Percentiles rank a stretch among this genome's conserved stretches.
phyloP scores from a whole-genome alignment of 2,329 filamentous ascomycete genomes.

The Conoideocrella luteorostrata region DNA sequence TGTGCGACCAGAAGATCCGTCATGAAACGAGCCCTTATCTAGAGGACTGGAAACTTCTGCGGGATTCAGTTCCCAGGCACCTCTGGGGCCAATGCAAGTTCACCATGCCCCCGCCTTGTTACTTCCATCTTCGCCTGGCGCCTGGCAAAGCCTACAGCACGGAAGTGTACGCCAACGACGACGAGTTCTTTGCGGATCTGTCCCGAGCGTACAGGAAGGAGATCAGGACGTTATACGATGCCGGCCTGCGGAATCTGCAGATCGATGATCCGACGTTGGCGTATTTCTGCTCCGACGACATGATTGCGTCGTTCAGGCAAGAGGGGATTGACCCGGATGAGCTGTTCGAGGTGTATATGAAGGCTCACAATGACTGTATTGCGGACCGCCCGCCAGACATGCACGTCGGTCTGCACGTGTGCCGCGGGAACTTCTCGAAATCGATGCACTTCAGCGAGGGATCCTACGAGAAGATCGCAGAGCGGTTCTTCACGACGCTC shows the following conservation, averaged over 20 bases:
- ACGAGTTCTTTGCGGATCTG: slow-evolving; percentile 52
- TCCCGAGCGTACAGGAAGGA: slow-evolving; percentile 49
- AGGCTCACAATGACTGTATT: slow-evolving; percentile 67
- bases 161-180: slow-evolving; percentile 44
- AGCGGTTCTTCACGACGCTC: slow-evolving; percentile 52
- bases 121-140: slow-evolving; percentile 54
- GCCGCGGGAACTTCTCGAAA: slow-evolving; percentile 52
- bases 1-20: slow-evolving; percentile 37
- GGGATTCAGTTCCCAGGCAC: slow-evolving; percentile 43
- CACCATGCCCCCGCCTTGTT: slow-evolving; percentile 60
- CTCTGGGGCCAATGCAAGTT: slow-evolving; percentile 61
- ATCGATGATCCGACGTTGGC: slow-evolving; percentile 58
- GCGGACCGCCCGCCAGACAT: slow-evolving; percentile 55
- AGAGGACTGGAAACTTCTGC: slow-evolving; percentile 35
- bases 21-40: slow-evolving; percentile 35
- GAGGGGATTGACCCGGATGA: slow-evolving; percentile 56
- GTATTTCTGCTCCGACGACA: slow-evolving; percentile 63
- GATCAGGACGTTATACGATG: slow-evolving; percentile 46
- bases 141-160: slow-evolving; percentile 46
- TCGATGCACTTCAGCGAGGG: slow-evolving; percentile 59
- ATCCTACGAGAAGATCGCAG: slow-evolving; percentile 56
- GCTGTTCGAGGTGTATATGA: slow-evolving; percentile 63
- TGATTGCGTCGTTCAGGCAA: slow-evolving; percentile 51
- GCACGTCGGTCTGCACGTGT: slow-evolving; percentile 64
- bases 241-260: slow-evolving; percentile 50